These are phyloP conservation scores for Gymnopilus dilepis DNA, from an alignment of 768 basidiomycete genomes.

Conservation along the genomic window DNA sequence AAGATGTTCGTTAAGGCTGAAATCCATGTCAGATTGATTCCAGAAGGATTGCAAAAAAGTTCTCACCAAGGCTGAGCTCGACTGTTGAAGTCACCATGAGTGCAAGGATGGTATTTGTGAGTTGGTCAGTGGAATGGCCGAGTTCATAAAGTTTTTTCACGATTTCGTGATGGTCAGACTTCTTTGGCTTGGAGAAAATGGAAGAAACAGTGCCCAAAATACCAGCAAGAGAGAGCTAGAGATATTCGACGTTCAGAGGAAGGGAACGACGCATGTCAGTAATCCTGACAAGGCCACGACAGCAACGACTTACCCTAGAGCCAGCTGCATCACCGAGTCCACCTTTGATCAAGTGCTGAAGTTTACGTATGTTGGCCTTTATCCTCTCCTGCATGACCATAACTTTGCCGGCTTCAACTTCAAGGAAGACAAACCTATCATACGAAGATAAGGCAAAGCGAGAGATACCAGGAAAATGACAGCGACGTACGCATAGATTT, in stretches of 20 bases:
- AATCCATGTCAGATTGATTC: not conserved
- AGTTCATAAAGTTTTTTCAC: conserved; percentile 61
- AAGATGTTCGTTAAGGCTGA: conserved; percentile 69
- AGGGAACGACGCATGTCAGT: too few relatives aligned
- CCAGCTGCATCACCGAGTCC: conserved; percentile 46
- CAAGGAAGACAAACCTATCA: conserved; percentile 75
- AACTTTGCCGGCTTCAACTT: conserved; percentile 62
- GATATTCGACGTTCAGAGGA: too few relatives aligned
- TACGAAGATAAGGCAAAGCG: conserved; percentile 4
- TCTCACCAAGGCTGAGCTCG: conserved; percentile 70
- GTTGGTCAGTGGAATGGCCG: conserved; percentile 60
- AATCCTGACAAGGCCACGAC: not conserved
- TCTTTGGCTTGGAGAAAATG: conserved; percentile 53
- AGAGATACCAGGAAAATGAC: not conserved
- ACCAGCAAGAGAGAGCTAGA: conserved; percentile 43
- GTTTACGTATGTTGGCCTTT: conserved; percentile 53
- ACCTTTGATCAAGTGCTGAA: conserved; percentile 62
- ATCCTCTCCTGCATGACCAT: conserved; percentile 60
- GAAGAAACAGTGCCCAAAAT: conserved; percentile 51
- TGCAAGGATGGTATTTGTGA: conserved; percentile 74
- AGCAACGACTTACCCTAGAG: conserved; percentile 43
- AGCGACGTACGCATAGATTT: conserved; percentile 68
- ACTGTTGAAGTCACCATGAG: conserved; percentile 70
- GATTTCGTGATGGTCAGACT: conserved; percentile 53
- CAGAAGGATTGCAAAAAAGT: not conserved